phyloP scores from a whole-genome alignment of 1,284 basidiomycete genomes.

The Cryptococcus sp. region DNA sequence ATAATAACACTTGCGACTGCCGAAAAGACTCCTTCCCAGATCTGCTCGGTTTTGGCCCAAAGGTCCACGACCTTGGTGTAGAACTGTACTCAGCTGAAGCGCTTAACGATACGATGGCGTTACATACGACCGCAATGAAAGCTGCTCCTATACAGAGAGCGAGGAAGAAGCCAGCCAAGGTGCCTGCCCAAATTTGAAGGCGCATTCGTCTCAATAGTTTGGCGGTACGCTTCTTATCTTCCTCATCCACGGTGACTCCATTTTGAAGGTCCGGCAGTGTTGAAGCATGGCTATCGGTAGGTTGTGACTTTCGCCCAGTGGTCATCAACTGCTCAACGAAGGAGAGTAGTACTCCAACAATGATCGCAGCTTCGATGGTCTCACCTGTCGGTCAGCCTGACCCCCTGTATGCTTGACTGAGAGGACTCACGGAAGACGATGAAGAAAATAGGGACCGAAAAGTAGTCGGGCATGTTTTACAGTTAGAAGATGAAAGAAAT shows the following conservation, averaged over 20 bases:
- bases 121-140: conserved; percentile 51
- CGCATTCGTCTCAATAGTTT: conserved; percentile 46
- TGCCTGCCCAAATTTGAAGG: conserved; percentile 72
- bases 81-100: conserved; percentile 37
- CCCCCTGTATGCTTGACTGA: too few species aligned
- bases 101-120: not conserved
- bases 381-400: conserved; percentile 29
- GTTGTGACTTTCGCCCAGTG: conserved; percentile 17
- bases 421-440: conserved; percentile 46
- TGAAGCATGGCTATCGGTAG: not conserved
- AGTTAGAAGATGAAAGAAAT: not conserved
- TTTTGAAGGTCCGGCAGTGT: not conserved
- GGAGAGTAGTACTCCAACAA: conserved; percentile 48
- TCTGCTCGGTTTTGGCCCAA: conserved; percentile 49
- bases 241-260: conserved; percentile 1
- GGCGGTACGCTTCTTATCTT: conserved; percentile 22
- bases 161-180: conserved; percentile 66
- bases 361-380: conserved; percentile 48
- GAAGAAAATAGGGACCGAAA: conserved; percentile 50
- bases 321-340: conserved; percentile 50
- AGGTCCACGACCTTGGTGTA: conserved; percentile 55
- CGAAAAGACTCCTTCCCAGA: conserved; percentile 67
- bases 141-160: conserved; percentile 62
- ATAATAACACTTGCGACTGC: conserved; percentile 79
- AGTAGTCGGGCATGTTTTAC: conserved; percentile 26